Percentiles rank a stretch among this genome's conserved stretches.
Conservation (phyloP, 192 early-diverging fungal species). For the Helicostylum pulchrum region DNA sequence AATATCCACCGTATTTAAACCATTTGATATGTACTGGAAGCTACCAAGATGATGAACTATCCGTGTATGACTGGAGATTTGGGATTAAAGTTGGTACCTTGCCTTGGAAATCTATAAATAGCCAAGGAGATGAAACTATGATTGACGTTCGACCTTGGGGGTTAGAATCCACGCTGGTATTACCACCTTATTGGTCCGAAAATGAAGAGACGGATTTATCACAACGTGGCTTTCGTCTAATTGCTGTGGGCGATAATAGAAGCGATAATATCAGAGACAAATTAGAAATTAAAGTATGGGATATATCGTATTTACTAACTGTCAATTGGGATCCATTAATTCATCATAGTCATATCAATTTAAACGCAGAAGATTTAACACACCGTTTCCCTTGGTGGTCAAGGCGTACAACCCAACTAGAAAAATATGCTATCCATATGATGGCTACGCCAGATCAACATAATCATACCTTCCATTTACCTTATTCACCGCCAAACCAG, state of each 20-base stretch:
- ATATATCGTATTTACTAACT: slow-evolving; percentile 21
- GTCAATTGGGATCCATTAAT: slow-evolving; percentile 20
- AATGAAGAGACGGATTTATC: not conserved
- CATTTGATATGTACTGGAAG: slow-evolving; percentile 28
- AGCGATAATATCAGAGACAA: slow-evolving; percentile 2
- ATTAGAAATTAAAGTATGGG: slow-evolving; percentile 30
- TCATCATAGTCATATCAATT: too few species aligned
- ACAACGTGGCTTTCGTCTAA: slow-evolving; percentile 16
- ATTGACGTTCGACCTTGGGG: slow-evolving; percentile 26
- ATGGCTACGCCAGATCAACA: not conserved
- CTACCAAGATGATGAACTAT: slow-evolving; percentile 25
- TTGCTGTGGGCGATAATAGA: slow-evolving; percentile 30
- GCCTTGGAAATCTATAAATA: not conserved
- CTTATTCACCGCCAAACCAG: slow-evolving; percentile 5
- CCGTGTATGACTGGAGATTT: slow-evolving; percentile 38
- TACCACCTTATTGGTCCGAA: too few species aligned
- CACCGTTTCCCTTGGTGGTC: slow-evolving; percentile 22
- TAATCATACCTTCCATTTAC: not conserved
- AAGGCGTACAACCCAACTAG: slow-evolving; percentile 8
- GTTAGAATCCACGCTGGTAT: slow-evolving; percentile 5
- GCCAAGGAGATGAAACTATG: too few species aligned
- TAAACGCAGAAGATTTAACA: too few species aligned
- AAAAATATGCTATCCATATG: slow-evolving; percentile 16
- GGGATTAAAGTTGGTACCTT: slow-evolving; percentile 27
- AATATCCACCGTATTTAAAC: slow-evolving; percentile 24